A percentile compares a stretch with the other conserved stretches of the same genome.
Conservation (phyloP, 805 yeast species). For the Candida koratica region DNA sequence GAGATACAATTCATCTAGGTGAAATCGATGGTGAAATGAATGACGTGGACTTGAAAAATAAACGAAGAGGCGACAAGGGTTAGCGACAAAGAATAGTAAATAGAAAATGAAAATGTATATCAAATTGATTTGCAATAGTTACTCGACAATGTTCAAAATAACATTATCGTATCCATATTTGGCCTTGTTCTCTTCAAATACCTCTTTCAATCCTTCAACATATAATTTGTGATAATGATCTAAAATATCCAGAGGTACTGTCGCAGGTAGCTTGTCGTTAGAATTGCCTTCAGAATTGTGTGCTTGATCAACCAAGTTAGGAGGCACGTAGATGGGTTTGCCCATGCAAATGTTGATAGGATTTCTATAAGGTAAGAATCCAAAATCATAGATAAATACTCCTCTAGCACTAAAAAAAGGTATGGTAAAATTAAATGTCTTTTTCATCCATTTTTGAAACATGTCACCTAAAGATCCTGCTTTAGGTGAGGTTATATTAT, state of each 20-base stretch:
- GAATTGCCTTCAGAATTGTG: constrained; percentile 2
- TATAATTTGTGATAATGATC: constrained; percentile 72
- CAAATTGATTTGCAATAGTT: no score
- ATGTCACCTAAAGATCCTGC: constrained; percentile 45
- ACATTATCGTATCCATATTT: constrained; percentile 50
- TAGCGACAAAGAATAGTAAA: no score
- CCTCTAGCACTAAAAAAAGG: constrained; percentile 94
- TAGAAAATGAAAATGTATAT: no score
- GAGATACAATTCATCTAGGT: constrained; percentile 9
- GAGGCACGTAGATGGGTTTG: constrained; percentile 57
- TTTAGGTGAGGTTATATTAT: constrained; percentile 39
- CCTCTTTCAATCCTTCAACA: constrained; percentile 53
- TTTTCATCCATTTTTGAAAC: constrained; percentile 71
- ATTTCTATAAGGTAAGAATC: constrained; percentile 79
- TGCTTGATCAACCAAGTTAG: constrained; percentile 26
- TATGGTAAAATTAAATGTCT: constrained; percentile 71
- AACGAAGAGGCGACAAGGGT: no score
- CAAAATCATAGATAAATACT: constrained; percentile 86
- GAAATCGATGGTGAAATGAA: constrained; percentile 13
- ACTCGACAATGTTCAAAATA: constrained; percentile 43
- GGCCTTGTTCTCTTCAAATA: constrained; percentile 65
- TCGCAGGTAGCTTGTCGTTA: constrained; percentile 14
- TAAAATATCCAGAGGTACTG: constrained; percentile 42
- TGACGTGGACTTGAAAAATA: constrained; percentile 8
- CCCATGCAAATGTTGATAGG: constrained; percentile 78